Base-by-base conservation (phyloP, 352 stramenopile species). In the Pythium utonaiense region DNA sequence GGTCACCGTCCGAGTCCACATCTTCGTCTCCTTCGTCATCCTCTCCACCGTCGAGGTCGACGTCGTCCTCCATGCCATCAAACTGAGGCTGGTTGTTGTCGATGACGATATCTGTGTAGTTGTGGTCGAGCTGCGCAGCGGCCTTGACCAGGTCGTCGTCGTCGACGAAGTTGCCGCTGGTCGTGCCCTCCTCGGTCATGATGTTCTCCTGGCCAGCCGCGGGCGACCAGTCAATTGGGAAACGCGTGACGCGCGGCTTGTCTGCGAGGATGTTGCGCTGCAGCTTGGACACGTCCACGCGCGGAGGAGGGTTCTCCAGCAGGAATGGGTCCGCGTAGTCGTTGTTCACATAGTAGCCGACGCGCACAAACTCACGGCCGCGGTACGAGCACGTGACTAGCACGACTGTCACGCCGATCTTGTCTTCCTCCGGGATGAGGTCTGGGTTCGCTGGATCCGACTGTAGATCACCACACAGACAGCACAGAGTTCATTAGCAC, bases 331-430 rank as follows among this genome's bases (percentile, higher is more conserved):
- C 91, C 25, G 83, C 81, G 75, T 99, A 99, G 83, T 99, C 97
- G 77, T 99, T 99, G 73, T 99, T 99, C 24, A 99, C 97, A 77
- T 99, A 99, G 80, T 99, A 99, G 12, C 83, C 83, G 6, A 95
- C 83, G 36, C 96, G 89, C 24, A 99, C 92, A 69, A 99, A 99
- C 69, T 99, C 96, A 25, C 95, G 89, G 56, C 96, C 87, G 55
- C 91, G 90, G 83, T 99, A 99, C 38, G 84, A 96, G 80, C 97
- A 99, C 7, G 96, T 99, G 16, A 99, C 91, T 40, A 99, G 80
- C 30, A 99, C 94, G 14, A 99, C 97, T 0, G 98, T 99, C 8
- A 99, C 96, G 44, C 98, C 98, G n/a, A 99, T 80, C 44, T 99
- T 89, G 82, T 99, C 96, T 63, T 97, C 91, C 53, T 96, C 83